Base-by-base conservation (phyloP, 495 filamentous ascomycete species). In the Cenococcum geophilum region DNA sequence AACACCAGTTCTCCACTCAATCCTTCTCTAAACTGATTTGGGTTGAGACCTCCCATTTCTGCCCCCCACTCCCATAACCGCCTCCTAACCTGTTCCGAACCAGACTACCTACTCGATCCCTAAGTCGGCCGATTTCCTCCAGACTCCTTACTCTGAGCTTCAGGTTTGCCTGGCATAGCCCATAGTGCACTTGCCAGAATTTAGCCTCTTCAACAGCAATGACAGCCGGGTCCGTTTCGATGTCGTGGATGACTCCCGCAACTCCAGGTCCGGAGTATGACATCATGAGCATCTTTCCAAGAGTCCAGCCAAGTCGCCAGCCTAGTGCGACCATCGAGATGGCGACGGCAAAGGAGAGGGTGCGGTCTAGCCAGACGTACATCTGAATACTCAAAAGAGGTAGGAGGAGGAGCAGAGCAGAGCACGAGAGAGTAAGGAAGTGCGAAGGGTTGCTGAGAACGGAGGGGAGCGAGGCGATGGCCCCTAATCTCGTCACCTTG, bases 121-220 rank as follows among this genome's bases (percentile, higher is more conserved):
- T 81, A 60, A 97, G 72, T 57, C 85, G 82, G 51, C 75, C 75
- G 47, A 91, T 73, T n/a, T 81, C 79, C 5, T 86, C 82, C 52
- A 89, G 88, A 20, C 84, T 83, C 58, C 68, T 21, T 0, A 91
- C 81, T 34, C 85, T 78, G 16, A 98, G 68, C 75, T 92, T 96
- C 62, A 98, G 68, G 65, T 92, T 96, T 12, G 93, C 93, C 88
- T 96, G 95, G 69, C 89, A 93, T 42, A 97, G 77, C 1, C 93
- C 92, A 71, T 97, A 96, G 74, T 98, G 93, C 20, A 97, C 95
- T 77, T 98, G 93, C 93, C 93, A 98, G 75, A 98, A 95, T 68
- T 88, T 81, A 1, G 91, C 92, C 70, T 96, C 92, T 56, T 95
- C 89, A 55, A 98, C 83, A 0, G 79, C 79, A 35, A 80, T 82